Evolutionary conservation across 495 filamentous ascomycete species (phyloP).

Genomic region (Podospora didyma): DNA sequence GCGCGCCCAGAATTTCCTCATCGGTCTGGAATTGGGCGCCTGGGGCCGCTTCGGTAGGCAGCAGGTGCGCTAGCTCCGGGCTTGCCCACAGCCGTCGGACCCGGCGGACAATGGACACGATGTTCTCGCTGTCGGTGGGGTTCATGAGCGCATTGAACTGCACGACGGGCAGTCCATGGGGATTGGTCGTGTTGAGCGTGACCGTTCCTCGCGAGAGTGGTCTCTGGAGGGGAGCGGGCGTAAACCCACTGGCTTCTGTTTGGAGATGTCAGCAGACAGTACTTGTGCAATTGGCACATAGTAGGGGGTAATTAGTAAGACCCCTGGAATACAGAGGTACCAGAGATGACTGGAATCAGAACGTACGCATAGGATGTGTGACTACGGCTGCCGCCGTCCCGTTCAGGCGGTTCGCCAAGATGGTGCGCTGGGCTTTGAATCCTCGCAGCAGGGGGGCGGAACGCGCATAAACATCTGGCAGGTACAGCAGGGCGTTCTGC

Average conservation of each 20-base stretch:
- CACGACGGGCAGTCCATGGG: slow-evolving; percentile 22
- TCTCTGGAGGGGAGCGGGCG: slow-evolving; percentile 21
- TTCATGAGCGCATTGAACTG: slow-evolving; percentile 31
- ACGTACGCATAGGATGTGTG: slow-evolving; percentile 12
- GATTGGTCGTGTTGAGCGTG: slow-evolving; percentile 28
- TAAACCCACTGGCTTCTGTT: slow-evolving; percentile 18
- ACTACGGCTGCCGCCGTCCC: slow-evolving; percentile 3
- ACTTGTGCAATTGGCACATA: too few species aligned
- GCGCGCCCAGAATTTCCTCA: slow-evolving; percentile 32
- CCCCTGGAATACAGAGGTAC: too few species aligned
- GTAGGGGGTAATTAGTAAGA: too few species aligned
- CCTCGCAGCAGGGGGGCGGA: slow-evolving; percentile 10
- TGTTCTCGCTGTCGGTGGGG: slow-evolving; percentile 25
- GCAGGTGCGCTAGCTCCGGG: slow-evolving; percentile 37
- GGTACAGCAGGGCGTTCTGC: slow-evolving; percentile 10
- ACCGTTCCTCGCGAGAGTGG: slow-evolving; percentile 40
- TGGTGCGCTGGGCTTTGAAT: slow-evolving; percentile 15
- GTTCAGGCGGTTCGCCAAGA: slow-evolving; percentile 13
- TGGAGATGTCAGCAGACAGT: too few species aligned
- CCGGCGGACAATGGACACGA: slow-evolving; percentile 49
- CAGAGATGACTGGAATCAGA: too few species aligned
- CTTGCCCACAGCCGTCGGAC: slow-evolving; percentile 36
- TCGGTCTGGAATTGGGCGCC: slow-evolving; percentile 42
- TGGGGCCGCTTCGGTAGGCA: slow-evolving; percentile 37
- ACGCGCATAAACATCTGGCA: slow-evolving; percentile 14